Conservation (phyloP, 495 filamentous ascomycete species). For the Hyaloscypha finlandica region DNA sequence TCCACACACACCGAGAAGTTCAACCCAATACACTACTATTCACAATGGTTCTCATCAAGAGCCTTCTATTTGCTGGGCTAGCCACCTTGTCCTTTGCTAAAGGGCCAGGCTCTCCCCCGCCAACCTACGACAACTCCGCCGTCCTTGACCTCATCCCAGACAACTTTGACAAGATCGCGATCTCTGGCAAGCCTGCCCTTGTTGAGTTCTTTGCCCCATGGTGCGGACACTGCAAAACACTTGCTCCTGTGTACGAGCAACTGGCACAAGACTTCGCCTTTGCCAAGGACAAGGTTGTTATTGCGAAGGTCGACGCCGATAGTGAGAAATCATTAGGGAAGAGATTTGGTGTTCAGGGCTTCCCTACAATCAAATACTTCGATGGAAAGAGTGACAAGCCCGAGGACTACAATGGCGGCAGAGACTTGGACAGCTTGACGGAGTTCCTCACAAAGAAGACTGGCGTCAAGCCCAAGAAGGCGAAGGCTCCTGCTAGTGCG, state of each 20-base stretch:
- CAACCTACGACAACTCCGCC: constrained; percentile 45
- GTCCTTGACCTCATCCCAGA: constrained; percentile 84
- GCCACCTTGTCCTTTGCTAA: constrained; percentile 19
- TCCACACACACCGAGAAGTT: neutral
- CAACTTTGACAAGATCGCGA: constrained; percentile 89
- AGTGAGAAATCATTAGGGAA: constrained; percentile 79
- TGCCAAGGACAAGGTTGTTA: constrained; percentile 78
- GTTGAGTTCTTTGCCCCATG: constrained; percentile 99
- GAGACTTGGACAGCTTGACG: constrained; percentile 84
- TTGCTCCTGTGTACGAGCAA: constrained; percentile 93
- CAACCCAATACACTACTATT: neutral
- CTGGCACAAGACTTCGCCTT: constrained; percentile 73
- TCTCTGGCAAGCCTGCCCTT: constrained; percentile 92
- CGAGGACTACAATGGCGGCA: constrained; percentile 79
- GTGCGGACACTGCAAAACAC: constrained; percentile 99
- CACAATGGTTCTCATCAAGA: constrained; percentile 48
- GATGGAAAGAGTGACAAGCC: constrained; percentile 93
- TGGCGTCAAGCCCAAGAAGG: constrained; percentile 72
- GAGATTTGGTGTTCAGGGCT: constrained; percentile 86
- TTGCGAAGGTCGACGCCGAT: constrained; percentile 96
- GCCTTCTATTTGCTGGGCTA: constrained; percentile 51
- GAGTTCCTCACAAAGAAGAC: constrained; percentile 88
- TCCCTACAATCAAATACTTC: constrained; percentile 97
- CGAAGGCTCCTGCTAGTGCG: constrained; percentile 68
- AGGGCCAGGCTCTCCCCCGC: constrained; percentile 15